phyloP scores from a whole-genome alignment of 2,329 filamentous ascomycete genomes.

The Botrytis galanthina region DNA sequence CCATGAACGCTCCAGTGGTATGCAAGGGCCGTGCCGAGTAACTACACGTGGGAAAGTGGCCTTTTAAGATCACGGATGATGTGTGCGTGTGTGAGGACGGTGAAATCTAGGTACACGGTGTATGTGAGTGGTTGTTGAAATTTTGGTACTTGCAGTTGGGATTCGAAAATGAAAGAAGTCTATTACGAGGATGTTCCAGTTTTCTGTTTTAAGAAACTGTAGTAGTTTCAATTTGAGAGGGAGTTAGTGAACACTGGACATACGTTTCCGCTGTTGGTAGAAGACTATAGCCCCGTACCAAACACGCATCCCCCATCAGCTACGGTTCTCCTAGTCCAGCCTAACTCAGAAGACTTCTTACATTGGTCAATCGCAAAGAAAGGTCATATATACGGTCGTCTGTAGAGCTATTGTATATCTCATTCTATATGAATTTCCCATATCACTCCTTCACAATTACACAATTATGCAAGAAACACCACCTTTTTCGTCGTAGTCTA shows the following conservation, averaged over 20 bases:
- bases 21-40: not conserved
- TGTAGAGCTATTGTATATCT: not conserved
- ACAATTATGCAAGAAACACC: not conserved
- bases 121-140: not conserved
- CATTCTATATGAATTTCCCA: not conserved
- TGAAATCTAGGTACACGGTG: not conserved
- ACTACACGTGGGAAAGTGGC: not conserved
- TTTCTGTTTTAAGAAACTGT: not conserved
- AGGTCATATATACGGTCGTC: not conserved
- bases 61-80: not conserved
- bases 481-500: not conserved
- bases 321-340: not conserved
- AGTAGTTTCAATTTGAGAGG: not conserved
- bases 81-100: not conserved
- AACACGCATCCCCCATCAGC: not conserved
- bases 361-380: not conserved
- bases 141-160: not conserved
- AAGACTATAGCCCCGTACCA: not conserved
- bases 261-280: not conserved
- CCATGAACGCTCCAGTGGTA: conserved; percentile 40
- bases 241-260: not conserved
- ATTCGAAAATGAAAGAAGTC: not conserved
- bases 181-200: not conserved
- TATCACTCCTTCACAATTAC: not conserved
- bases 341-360: not conserved